Conservation (phyloP, 2,329 filamentous ascomycete genomes). For the Monosporascus sp. region DNA sequence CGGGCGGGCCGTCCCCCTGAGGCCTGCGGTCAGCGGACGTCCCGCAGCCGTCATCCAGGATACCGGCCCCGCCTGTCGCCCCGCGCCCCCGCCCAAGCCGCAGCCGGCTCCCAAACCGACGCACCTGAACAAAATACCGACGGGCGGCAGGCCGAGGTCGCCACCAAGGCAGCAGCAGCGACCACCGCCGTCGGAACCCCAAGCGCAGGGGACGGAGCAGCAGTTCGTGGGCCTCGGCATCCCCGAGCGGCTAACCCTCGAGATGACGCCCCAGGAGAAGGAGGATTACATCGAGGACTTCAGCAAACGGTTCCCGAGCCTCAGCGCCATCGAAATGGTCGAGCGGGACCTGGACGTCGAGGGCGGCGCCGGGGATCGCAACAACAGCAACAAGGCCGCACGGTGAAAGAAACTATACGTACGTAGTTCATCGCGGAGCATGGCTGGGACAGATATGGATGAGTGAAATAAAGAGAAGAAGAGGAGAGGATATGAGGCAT, state of each 20-base stretch:
- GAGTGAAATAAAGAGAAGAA: not conserved
- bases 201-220: constrained; percentile 26
- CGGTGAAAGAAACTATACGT: not conserved
- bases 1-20: constrained; percentile 7
- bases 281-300: constrained; percentile 68
- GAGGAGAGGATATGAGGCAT: not conserved
- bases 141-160: constrained; percentile 39
- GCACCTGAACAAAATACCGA: constrained; percentile 53
- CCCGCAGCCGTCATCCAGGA: constrained; percentile 7
- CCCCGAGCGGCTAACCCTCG: constrained; percentile 43
- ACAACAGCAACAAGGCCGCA: not conserved
- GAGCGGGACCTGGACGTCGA: constrained; percentile 56
- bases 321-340: constrained; percentile 84
- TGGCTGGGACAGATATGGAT: not conserved
- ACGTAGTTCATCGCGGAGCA: not conserved
- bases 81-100: constrained; percentile 37
- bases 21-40: constrained; percentile 4
- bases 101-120: constrained; percentile 56
- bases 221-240: constrained; percentile 41
- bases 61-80: constrained; percentile 17
- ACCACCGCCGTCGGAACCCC: constrained; percentile 10
- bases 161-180: constrained; percentile 36
- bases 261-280: constrained; percentile 53
- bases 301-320: constrained; percentile 78
- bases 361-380: constrained; percentile 13